A percentile compares a stretch with the other conserved stretches of the same genome.
Evolutionary conservation across 495 filamentous ascomycete genomes (phyloP).

Genomic region (Echria macrotheca): DNA sequence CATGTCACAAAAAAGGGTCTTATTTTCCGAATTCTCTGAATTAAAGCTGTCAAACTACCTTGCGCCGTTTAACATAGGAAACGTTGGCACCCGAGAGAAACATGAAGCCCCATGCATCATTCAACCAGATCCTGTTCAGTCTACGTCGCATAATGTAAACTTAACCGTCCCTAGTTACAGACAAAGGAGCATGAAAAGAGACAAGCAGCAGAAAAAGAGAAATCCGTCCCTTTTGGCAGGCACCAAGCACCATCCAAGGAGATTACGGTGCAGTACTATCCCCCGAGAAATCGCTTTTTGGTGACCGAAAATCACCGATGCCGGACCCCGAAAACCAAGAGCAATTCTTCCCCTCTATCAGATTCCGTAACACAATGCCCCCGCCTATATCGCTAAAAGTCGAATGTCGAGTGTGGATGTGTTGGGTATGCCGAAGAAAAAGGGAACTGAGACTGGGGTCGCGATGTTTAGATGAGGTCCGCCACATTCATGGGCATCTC

Average conservation of each 20-base stretch:
- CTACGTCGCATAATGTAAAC: conserved; percentile 33
- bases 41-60: too few species aligned
- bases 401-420: conserved; percentile 23
- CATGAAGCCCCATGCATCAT: too few species aligned
- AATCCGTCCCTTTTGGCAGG: conserved; percentile 27
- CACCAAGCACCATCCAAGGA: conserved; percentile 28
- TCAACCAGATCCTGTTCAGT: conserved; percentile 22
- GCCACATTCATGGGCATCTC: conserved; percentile 99
- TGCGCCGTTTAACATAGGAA: too few species aligned
- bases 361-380: conserved; percentile 23
- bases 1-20: too few species aligned
- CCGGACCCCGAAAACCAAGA: conserved; percentile 20
- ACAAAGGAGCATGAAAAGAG: conserved; percentile 23
- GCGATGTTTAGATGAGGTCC: conserved; percentile 48
- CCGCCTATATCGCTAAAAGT: conserved; percentile 19
- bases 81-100: not conserved
- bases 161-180: conserved; percentile 30
- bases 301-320: conserved; percentile 25
- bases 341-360: conserved; percentile 24
- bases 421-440: conserved; percentile 25
- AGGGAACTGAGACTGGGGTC: conserved; percentile 13
- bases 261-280: conserved; percentile 25
- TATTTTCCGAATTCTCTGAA: too few species aligned
- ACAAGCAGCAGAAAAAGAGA: conserved; percentile 13
- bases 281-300: conserved; percentile 26